Evolutionary conservation across 805 yeast species (phyloP), one percentile per base, ranked within the genome.

Genomic region (Blastobotrys parvus): DNA sequence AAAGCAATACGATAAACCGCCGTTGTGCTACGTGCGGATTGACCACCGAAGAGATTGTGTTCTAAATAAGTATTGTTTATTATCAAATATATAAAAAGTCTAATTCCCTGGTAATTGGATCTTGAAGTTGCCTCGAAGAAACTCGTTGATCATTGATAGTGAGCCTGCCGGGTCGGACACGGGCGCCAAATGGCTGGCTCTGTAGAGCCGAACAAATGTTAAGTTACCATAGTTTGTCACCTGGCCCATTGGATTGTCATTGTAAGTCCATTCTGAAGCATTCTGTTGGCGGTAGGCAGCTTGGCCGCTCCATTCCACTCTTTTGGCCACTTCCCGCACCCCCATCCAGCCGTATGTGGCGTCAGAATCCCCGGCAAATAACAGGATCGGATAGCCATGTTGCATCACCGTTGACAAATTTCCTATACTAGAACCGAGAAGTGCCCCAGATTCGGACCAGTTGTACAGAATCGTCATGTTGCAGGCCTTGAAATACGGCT

Each of bases 311-410:
- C 92, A 85, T 48, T 71, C 74, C 48, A 85, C 67, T 48, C 63
- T 70, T 58, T 83, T 71, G 13, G 88, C 67, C 90, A 94, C 86
- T 11, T 83, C 92, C 52, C 75, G 77, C 65, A 85, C 84, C 52
- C 95, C 96, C 51, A 87, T 70, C 92, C 95, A 87, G 68, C 87
- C 87, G 65, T 95, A 87, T 57, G 87, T 86, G 63, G 74, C 87
- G 63, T 87, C 96, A 63, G 86, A 83, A 62, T 87, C 94, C 57
- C 96, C 96, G n/a, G 95, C 95, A 55, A 86, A 87, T 47, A 86
- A 75, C 56, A 88, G 72, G 3, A 87, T 88, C 16, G 95, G 95
- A 38, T 86, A 58, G 18, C 75, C 81, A 45, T 71, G 62, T 55
- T 84, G 80, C 54, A 87, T 71, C 48, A 79, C 68, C 36, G 75